A percentile compares a stretch with the other conserved stretches of the same genome.
Evolutionary conservation across 345 rosid species (phyloP).

Genomic region (Theobroma cacao): DNA sequence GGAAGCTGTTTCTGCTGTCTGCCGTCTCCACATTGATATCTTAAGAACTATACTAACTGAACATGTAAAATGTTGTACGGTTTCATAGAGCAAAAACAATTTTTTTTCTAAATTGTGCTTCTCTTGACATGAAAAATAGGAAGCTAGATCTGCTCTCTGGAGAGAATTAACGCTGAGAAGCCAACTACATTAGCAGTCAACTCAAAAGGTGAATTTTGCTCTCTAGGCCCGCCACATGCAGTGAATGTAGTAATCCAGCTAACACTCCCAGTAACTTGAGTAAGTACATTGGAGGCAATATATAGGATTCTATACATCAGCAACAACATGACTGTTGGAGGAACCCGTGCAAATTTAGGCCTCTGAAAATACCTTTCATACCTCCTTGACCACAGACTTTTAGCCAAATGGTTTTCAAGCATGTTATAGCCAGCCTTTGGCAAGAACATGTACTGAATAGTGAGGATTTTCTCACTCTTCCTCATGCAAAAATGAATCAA

Average conservation of each 20-base stretch:
- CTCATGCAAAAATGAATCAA: slow-evolving; percentile 27
- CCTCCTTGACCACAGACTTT: background rate
- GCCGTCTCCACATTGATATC: background rate
- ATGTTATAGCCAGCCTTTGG: background rate
- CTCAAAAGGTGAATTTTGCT: background rate
- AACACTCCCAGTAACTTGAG: background rate
- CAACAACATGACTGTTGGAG: background rate
- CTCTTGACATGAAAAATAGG: background rate
- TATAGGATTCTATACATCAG: background rate
- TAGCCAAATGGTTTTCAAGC: background rate
- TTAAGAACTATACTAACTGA: background rate
- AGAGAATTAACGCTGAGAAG: background rate
- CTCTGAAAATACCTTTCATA: background rate
- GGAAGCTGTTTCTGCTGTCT: background rate
- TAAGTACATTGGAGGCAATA: background rate
- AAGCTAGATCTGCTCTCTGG: background rate
- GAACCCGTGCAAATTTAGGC: background rate
- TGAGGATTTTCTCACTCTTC: slow-evolving; percentile 11
- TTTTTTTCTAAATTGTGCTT: background rate
- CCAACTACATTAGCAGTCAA: background rate
- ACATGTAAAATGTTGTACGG: background rate
- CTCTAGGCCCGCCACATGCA: background rate
- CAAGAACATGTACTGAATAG: background rate
- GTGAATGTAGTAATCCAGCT: background rate
- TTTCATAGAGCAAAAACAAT: background rate